These are phyloP conservation scores for Diospyros lotus DNA, from an alignment of 148 eudicot genomes.

Conservation along the genomic window DNA sequence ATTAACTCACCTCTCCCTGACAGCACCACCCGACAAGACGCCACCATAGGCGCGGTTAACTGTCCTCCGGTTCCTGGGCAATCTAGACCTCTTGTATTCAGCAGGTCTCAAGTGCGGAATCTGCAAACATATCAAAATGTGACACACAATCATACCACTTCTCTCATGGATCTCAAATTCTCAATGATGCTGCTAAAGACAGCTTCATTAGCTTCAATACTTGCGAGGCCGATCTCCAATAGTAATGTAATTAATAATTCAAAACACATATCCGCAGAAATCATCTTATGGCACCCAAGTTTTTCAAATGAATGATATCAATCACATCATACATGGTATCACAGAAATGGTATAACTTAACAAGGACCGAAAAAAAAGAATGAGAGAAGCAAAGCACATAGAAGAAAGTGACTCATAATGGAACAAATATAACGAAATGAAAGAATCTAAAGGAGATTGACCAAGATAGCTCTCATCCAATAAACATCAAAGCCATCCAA, in stretches of 20 bases:
- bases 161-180: not conserved
- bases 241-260: not conserved
- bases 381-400: not conserved
- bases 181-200: not conserved
- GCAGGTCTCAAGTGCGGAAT: constrained; percentile 29
- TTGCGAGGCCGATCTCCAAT: not conserved
- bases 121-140: constrained; percentile 4
- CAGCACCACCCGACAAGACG: constrained; percentile 22
- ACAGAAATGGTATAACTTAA: not conserved
- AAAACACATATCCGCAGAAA: not conserved
- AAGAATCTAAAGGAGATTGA: not conserved
- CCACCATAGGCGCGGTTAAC: constrained; percentile 28
- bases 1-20: constrained; percentile 21
- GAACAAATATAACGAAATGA: not conserved
- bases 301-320: not conserved
- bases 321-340: not conserved
- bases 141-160: not conserved
- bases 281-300: not conserved
- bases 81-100: constrained; percentile 26
- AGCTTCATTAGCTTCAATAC: not conserved
- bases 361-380: not conserved
- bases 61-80: constrained; percentile 25
- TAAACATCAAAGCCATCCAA: not conserved
- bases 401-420: not conserved
- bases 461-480: not conserved